These are phyloP conservation scores for Bolboschoenoplectus hybrid DNA, from an alignment of 202 grass and related monocot species.

Conservation along the genomic window DNA sequence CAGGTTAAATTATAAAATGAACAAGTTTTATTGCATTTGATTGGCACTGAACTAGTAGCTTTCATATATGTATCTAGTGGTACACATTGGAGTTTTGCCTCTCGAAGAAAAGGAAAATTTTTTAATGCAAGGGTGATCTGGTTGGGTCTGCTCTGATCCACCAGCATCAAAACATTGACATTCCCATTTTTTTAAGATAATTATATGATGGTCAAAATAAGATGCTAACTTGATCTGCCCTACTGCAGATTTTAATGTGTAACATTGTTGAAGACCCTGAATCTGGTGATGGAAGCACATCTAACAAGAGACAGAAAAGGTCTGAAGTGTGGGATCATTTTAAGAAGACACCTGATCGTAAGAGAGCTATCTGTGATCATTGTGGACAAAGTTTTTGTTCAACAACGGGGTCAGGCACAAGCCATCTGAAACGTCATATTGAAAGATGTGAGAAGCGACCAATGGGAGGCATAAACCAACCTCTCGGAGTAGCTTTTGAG, in stretches of 20 bases:
- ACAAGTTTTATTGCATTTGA: conserved; percentile 1
- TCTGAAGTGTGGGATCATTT: conserved; percentile 35
- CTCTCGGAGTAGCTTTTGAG: neutral
- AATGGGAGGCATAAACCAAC: neutral
- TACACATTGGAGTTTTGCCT: neutral
- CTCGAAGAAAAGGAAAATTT: neutral
- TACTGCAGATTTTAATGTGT: conserved; percentile 28
- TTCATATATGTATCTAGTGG: neutral
- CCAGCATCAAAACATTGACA: neutral
- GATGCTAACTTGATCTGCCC: neutral
- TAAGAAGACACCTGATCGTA: conserved; percentile 14
- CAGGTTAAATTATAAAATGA: conserved; percentile 17
- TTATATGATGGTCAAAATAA: neutral
- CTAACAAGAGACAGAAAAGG: conserved; percentile 15
- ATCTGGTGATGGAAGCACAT: conserved; percentile 3
- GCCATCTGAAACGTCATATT: conserved; percentile 30
- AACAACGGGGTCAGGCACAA: conserved; percentile 26
- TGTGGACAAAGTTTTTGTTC: conserved; percentile 20
- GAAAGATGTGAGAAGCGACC: conserved; percentile 15
- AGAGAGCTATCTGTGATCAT: conserved; percentile 25
- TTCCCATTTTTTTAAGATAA: neutral
- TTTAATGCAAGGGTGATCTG: neutral
- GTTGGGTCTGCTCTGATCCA: conserved; percentile 1
- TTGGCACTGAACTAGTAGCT: neutral
- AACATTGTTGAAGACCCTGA: conserved; percentile 19